Percentiles rank a stretch among this genome's conserved stretches.
Conservation (phyloP, 2,329 filamentous ascomycete species). For the Fusarium longipes region DNA sequence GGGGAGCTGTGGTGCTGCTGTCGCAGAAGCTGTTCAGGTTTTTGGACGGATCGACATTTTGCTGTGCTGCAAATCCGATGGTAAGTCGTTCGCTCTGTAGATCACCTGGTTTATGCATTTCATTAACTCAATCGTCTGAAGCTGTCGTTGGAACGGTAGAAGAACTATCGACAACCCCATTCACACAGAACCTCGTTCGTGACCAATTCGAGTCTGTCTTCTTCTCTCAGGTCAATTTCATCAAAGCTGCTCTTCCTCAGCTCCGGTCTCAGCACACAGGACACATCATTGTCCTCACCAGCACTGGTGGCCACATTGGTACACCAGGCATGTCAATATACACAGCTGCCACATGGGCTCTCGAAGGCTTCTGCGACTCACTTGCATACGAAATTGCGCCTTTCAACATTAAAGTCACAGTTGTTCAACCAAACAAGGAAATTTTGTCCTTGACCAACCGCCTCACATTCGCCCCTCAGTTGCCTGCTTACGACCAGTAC, state of each 20-base stretch:
- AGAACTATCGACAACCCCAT: constrained; percentile 79
- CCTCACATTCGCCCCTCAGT: constrained; percentile 83
- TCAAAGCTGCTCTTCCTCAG: constrained; percentile 85
- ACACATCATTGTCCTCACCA: constrained; percentile 90
- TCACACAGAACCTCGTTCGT: constrained; percentile 81
- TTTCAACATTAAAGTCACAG: constrained; percentile 96
- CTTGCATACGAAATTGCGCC: constrained; percentile 96
- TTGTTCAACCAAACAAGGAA: constrained; percentile 95
- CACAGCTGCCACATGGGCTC: constrained; percentile 91
- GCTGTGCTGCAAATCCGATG: constrained; percentile 88
- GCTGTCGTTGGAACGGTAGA: constrained; percentile 91
- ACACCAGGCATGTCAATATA: constrained; percentile 93
- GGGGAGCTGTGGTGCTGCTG: constrained; percentile 82
- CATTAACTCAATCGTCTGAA: constrained; percentile 51
- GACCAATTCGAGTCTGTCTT: constrained; percentile 96
- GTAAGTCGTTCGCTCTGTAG: constrained; percentile 55
- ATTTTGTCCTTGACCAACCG: constrained; percentile 88
- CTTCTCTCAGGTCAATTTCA: constrained; percentile 95
- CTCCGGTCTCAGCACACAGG: constrained; percentile 85
- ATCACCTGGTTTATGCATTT: not conserved
- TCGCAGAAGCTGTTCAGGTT: constrained; percentile 84
- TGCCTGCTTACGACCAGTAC: constrained; percentile 63
- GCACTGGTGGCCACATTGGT: constrained; percentile 90
- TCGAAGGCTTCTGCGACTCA: constrained; percentile 95
- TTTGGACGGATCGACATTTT: constrained; percentile 92